phyloP scores from a whole-genome alignment of 1,284 basidiomycete species.

The Peniophora sp. region DNA sequence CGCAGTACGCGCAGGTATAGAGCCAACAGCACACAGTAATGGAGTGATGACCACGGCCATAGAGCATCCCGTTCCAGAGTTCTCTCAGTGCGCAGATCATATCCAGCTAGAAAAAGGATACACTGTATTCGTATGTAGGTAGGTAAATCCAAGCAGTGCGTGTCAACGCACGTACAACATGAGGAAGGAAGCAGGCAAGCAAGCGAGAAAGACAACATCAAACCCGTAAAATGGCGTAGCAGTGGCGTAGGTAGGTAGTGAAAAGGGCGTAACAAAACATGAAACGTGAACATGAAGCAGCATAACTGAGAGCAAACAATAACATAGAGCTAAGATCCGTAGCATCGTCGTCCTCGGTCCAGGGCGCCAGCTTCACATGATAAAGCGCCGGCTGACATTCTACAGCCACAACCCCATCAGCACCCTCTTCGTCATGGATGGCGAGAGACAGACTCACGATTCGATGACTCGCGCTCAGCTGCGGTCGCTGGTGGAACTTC shows the following conservation, averaged over 20 bases:
- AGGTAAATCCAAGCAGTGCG: background rate
- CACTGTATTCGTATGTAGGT: background rate
- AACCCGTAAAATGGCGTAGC: background rate
- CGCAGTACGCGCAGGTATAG: no score
- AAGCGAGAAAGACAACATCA: background rate
- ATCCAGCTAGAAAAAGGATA: background rate
- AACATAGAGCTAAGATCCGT: background rate
- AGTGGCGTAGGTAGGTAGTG: background rate
- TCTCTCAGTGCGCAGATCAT: no score
- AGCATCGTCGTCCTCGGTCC: no score
- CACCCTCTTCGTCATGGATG: background rate
- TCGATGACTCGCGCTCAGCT: conserved; percentile 10
- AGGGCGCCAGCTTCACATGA: no score
- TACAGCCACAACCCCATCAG: background rate
- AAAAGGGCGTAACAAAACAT: background rate
- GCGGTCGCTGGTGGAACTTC: conserved; percentile 12
- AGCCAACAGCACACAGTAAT: no score
- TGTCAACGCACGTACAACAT: background rate
- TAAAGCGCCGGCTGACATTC: background rate
- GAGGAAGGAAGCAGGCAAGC: background rate
- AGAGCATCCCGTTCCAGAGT: no score
- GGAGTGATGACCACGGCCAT: no score
- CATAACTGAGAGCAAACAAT: background rate
- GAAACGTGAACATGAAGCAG: background rate
- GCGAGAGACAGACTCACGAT: conserved; percentile 8